Percentiles rank a stretch among this genome's conserved stretches.
These are phyloP conservation scores for Lasiosphaeria ovina DNA, from an alignment of 495 filamentous ascomycete genomes.

Conservation along the genomic window DNA sequence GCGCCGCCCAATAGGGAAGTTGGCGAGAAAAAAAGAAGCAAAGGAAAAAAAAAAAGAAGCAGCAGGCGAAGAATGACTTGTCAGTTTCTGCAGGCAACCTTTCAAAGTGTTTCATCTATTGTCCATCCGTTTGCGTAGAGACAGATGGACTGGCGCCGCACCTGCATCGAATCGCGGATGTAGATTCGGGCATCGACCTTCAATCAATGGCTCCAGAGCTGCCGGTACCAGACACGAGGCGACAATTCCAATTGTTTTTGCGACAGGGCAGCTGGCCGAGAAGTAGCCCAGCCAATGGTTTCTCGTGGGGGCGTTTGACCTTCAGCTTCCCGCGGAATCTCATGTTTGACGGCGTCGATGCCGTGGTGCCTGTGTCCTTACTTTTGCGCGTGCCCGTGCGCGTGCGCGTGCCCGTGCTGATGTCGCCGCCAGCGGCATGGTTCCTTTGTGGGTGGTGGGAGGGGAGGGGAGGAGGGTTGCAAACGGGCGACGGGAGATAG, in stretches of 20 bases:
- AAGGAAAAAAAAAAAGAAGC: conserved; percentile 3
- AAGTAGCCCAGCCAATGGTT: conserved; percentile 21
- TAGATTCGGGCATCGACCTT: conserved; percentile 31
- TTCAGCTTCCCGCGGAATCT: conserved; percentile 28
- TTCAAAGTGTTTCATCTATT: conserved; percentile 23
- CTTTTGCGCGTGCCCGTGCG: background rate
- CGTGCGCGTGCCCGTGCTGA: conserved; percentile 4
- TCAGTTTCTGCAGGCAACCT: conserved; percentile 23
- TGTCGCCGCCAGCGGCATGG: conserved; percentile 26
- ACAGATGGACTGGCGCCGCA: background rate
- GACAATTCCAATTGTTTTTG: conserved; percentile 6
- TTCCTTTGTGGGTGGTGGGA: conserved; percentile 9
- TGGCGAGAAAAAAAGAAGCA: conserved; percentile 10
- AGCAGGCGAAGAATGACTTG: conserved; percentile 22
- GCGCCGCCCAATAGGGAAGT: conserved; percentile 12
- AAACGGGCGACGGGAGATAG: conserved; percentile 16
- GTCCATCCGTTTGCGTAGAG: conserved; percentile 26
- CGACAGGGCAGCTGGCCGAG: conserved; percentile 18
- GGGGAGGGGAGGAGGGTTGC: conserved; percentile 11
- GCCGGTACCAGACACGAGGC: background rate
- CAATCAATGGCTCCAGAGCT: background rate
- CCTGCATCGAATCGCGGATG: conserved; percentile 12
- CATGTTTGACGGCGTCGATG: conserved; percentile 28
- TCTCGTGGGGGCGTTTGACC: conserved; percentile 26
- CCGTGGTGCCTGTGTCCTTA: conserved; percentile 10